phyloP scores from a whole-genome alignment of 768 basidiomycete genomes.

The Phaeotremella fagi region DNA sequence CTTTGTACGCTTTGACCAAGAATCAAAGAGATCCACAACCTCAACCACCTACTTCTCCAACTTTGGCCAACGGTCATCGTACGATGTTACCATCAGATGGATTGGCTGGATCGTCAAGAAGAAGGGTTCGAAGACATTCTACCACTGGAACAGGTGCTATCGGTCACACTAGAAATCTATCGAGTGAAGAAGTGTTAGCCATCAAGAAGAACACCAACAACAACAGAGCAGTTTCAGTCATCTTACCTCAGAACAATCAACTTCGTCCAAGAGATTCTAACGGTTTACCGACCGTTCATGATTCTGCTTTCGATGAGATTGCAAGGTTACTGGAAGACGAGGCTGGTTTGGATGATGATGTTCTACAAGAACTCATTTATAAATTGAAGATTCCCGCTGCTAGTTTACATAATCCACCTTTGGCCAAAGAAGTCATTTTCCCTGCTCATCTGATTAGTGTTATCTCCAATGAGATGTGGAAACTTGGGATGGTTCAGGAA shows the following conservation, averaged over 20 bases:
- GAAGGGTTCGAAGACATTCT: slow-evolving; percentile 34
- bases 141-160: slow-evolving; percentile 46
- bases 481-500: slow-evolving; percentile 91
- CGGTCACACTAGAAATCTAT: slow-evolving; percentile 59
- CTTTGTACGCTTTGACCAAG: slow-evolving; percentile 77
- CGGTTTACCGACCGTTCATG: slow-evolving; percentile 56
- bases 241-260: slow-evolving; percentile 40
- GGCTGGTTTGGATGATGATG: slow-evolving; percentile 86
- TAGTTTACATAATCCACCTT: slow-evolving; percentile 82
- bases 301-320: slow-evolving; percentile 92
- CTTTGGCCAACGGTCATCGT: slow-evolving; percentile 49
- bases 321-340: slow-evolving; percentile 86
- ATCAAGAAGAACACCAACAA: slow-evolving; percentile 41
- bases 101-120: slow-evolving; percentile 12
- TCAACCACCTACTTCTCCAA: slow-evolving; percentile 86
- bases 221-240: slow-evolving; percentile 42
- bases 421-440: slow-evolving; percentile 95
- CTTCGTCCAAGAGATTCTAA: slow-evolving; percentile 40
- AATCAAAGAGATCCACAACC: slow-evolving; percentile 67
- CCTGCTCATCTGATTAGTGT: slow-evolving; percentile 96
- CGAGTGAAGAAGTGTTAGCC: slow-evolving; percentile 70
- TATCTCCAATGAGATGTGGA: slow-evolving; percentile 99
- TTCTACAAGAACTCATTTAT: slow-evolving; percentile 80
- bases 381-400: slow-evolving; percentile 90
- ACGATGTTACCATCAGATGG: slow-evolving; percentile 48